Conservation (phyloP, 345 rosid species). For the Garcia nutans region DNA sequence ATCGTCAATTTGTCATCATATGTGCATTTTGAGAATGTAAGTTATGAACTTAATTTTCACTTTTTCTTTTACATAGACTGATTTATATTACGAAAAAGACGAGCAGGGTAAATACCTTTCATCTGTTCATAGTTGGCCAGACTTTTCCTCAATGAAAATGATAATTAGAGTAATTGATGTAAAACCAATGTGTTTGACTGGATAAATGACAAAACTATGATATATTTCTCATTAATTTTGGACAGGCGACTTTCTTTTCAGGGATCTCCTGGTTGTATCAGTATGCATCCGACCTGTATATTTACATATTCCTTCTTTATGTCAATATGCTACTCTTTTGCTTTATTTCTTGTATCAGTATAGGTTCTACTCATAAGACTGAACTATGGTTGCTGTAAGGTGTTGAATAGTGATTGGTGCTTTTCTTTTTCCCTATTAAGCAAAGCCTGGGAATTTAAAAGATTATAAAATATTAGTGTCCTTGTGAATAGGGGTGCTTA, state of each 20-base stretch:
- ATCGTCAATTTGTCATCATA: not conserved
- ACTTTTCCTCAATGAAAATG: not conserved
- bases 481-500: not conserved
- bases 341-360: not conserved
- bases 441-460: not conserved
- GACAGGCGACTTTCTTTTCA: not conserved
- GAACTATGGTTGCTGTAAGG: not conserved
- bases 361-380: not conserved
- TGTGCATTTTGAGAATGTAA: constrained; percentile 8
- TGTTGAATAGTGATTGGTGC: not conserved
- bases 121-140: not conserved
- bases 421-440: not conserved
- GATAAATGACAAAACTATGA: not conserved
- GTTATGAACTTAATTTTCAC: constrained; percentile 1
- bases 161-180: constrained; percentile 4
- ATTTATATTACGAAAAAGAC: not conserved
- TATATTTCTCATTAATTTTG: not conserved
- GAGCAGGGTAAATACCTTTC: not conserved
- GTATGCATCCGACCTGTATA: not conserved
- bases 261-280: not conserved
- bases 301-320: not conserved
- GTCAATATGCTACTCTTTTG: not conserved
- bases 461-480: not conserved
- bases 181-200: not conserved
- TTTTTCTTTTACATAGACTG: not conserved